Conservation (phyloP, 306 rosid species). For the Dalbergia oliveri region DNA sequence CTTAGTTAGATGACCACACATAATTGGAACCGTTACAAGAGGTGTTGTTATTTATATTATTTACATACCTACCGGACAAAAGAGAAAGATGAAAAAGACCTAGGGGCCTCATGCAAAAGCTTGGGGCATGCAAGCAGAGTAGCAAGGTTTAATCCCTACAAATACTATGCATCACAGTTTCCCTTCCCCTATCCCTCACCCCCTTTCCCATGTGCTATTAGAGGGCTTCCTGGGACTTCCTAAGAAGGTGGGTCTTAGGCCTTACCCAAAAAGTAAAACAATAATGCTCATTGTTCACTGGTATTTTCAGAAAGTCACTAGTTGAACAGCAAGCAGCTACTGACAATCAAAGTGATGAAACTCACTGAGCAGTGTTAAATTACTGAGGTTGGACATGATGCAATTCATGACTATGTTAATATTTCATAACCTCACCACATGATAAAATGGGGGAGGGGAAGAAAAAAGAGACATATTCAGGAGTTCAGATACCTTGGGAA, state of each 20-base stretch:
- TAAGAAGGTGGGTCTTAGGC: background rate
- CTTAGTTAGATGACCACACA: conserved; percentile 3
- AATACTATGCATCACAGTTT: background rate
- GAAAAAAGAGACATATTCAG: conserved; percentile 10
- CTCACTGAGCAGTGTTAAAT: background rate
- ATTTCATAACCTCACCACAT: background rate
- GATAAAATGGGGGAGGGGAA: background rate
- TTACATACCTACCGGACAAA: background rate
- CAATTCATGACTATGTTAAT: conserved; percentile 25
- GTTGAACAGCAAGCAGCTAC: conserved; percentile 20
- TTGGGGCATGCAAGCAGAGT: background rate
- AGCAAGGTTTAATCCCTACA: background rate
- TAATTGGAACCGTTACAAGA: conserved; percentile 7
- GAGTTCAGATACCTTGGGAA: conserved; percentile 74
- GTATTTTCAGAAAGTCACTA: background rate
- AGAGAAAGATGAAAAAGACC: background rate
- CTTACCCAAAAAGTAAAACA: background rate
- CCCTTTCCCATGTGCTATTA: background rate
- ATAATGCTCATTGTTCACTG: background rate
- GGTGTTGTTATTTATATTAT: conserved; percentile 8
- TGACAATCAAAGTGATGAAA: conserved; percentile 16
- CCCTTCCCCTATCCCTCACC: background rate
- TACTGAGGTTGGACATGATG: background rate
- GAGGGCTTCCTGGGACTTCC: background rate
- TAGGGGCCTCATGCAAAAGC: background rate